phyloP scores from a whole-genome alignment of 2,329 filamentous ascomycete species.

The Phialemonium atrogriseum region DNA sequence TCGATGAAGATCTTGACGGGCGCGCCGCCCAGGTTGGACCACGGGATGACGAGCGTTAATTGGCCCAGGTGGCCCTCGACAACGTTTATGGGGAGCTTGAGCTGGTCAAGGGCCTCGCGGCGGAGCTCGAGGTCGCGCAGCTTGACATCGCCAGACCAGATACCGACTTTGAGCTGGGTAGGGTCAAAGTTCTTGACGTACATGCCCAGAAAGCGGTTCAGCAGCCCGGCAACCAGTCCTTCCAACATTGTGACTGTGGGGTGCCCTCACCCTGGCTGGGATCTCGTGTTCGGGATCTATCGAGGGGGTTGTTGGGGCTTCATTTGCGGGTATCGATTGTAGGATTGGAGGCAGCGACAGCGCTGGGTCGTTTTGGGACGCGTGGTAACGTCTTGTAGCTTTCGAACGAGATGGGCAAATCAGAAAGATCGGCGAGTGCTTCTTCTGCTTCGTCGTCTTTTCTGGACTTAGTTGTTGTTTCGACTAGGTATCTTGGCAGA shows the following conservation, averaged over 20 bases:
- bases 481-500: no score
- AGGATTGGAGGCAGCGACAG: no score
- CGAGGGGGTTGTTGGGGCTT: constrained; percentile 14
- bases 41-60: constrained; percentile 88
- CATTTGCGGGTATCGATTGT: constrained; percentile 16
- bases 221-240: constrained; percentile 88
- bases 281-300: constrained; percentile 16
- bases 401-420: no score
- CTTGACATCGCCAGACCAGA: constrained; percentile 98
- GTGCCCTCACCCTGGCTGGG: constrained; percentile 69
- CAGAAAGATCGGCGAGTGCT: no score
- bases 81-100: constrained; percentile 94
- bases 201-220: constrained; percentile 99
- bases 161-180: constrained; percentile 94
- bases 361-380: no score
- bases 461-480: no score
- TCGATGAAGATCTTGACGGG: constrained; percentile 94
- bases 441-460: no score
- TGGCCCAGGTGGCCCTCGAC: constrained; percentile 89
- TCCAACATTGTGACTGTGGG: constrained; percentile 73
- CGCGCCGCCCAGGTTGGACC: constrained; percentile 92
- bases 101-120: constrained; percentile 90
- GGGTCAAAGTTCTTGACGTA: constrained; percentile 99
- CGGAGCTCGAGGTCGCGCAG: constrained; percentile 86
- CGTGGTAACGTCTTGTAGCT: no score